Evolutionary conservation across 441 rosid genomes (phyloP).

Genomic region (Euphorbia corollata): DNA sequence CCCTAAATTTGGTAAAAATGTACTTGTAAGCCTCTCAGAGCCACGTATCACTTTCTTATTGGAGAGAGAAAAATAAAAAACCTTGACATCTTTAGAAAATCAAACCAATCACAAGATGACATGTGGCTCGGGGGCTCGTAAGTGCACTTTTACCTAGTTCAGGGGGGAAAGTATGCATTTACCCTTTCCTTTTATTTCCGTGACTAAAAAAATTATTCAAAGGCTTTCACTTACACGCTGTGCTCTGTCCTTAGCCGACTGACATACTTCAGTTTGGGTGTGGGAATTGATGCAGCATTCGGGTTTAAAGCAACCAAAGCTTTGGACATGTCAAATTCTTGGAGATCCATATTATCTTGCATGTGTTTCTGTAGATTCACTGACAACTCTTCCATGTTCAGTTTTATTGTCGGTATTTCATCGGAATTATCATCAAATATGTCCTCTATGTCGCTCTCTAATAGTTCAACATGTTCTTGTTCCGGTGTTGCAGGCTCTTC

Average conservation of each 20-base stretch:
- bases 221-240: constrained; percentile 66
- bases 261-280: constrained; percentile 66
- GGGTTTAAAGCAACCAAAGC: constrained; percentile 86
- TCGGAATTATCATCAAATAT: constrained; percentile 56
- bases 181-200: background rate
- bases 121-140: no score
- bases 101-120: no score
- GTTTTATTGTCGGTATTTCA: constrained; percentile 73
- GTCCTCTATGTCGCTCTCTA: constrained; percentile 28
- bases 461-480: no score
- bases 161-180: no score
- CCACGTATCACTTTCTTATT: no score
- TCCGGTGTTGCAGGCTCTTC: no score
- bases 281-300: constrained; percentile 62
- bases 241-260: constrained; percentile 91
- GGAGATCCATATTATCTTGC: constrained; percentile 67
- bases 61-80: no score
- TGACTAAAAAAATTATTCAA: background rate
- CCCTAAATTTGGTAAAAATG: no score
- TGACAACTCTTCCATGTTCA: constrained; percentile 58
- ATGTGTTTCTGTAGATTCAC: constrained; percentile 52
- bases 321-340: constrained; percentile 70
- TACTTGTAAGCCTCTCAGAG: no score
- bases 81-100: no score
- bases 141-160: no score